These are phyloP conservation scores for Leptographium flavum DNA, from an alignment of 2,329 filamentous ascomycete species.

Conservation along the genomic window DNA sequence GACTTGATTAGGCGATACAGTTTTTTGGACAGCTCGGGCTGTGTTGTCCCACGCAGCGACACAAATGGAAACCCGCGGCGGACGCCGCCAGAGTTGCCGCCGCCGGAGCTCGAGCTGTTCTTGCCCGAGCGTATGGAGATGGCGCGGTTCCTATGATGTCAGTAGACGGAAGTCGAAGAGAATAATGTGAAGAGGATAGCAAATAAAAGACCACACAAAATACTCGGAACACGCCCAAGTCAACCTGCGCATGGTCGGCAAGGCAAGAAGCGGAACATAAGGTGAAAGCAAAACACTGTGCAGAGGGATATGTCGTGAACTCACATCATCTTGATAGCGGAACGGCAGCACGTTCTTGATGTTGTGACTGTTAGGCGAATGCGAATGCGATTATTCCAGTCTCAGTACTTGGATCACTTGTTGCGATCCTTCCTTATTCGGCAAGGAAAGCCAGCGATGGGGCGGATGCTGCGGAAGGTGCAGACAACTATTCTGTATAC, in stretches of 20 bases:
- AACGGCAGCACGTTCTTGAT: not conserved
- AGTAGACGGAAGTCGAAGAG: not conserved
- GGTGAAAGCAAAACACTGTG: not conserved
- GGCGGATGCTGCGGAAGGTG: not conserved
- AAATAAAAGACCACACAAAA: constrained; percentile 1
- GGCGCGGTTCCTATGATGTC: constrained; percentile 49
- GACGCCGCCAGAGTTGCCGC: constrained; percentile 14
- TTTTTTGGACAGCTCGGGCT: constrained; percentile 78
- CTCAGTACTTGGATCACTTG: too few species aligned
- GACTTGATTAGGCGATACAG: constrained; percentile 91
- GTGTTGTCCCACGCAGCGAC: constrained; percentile 69
- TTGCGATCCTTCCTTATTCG: not conserved
- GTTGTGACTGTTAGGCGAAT: not conserved
- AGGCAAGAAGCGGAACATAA: not conserved
- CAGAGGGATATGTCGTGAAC: not conserved
- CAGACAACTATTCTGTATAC: not conserved
- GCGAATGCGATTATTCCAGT: too few species aligned
- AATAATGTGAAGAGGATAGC: not conserved
- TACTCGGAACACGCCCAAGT: constrained; percentile 9
- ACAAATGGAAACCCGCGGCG: constrained; percentile 64
- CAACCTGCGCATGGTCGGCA: constrained; percentile 8
- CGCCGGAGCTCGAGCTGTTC: constrained; percentile 29
- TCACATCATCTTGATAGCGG: constrained; percentile 1
- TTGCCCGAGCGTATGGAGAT: constrained; percentile 54
- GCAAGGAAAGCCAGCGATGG: too few species aligned